A percentile compares a stretch with the other conserved stretches of the same genome.
phyloP scores from a whole-genome alignment of 345 rosid genomes.

The Punica granatum region DNA sequence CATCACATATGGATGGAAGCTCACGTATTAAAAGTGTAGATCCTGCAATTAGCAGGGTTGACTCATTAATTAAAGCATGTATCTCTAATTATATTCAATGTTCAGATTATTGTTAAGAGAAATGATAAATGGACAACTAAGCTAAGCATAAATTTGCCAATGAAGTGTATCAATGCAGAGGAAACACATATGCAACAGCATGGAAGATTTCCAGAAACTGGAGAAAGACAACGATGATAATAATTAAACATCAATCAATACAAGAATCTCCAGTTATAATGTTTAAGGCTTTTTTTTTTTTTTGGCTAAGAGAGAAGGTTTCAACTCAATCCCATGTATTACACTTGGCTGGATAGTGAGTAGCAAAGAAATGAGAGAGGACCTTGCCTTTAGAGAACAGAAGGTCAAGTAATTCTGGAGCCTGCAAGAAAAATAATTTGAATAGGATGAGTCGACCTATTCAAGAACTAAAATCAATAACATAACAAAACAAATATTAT shows the following conservation, averaged over 20 bases:
- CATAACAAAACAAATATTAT: neutral
- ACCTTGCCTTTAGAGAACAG: conserved; percentile 66
- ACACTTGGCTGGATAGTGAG: neutral
- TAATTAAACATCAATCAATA: neutral
- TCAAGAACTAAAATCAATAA: neutral
- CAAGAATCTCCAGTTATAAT: too few relatives aligned
- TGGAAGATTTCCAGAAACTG: neutral
- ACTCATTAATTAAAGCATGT: conserved; percentile 1
- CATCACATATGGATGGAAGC: conserved; percentile 74
- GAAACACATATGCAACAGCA: neutral
- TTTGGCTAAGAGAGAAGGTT: neutral
- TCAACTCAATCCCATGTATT: neutral
- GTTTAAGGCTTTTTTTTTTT: neutral
- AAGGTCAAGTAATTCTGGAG: conserved; percentile 68
- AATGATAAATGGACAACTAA: neutral
- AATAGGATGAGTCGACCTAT: neutral
- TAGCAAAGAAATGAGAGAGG: neutral
- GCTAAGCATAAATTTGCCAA: neutral
- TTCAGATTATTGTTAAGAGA: neutral
- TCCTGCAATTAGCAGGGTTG: conserved; percentile 34
- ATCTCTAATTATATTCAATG: neutral
- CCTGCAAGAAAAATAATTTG: conserved; percentile 40
- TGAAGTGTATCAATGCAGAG: neutral
- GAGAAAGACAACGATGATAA: neutral
- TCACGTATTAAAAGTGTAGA: conserved; percentile 67